These are phyloP conservation scores for Echinochloa phyllopogon DNA, from an alignment of 176 grass and related monocot genomes.

Conservation along the genomic window DNA sequence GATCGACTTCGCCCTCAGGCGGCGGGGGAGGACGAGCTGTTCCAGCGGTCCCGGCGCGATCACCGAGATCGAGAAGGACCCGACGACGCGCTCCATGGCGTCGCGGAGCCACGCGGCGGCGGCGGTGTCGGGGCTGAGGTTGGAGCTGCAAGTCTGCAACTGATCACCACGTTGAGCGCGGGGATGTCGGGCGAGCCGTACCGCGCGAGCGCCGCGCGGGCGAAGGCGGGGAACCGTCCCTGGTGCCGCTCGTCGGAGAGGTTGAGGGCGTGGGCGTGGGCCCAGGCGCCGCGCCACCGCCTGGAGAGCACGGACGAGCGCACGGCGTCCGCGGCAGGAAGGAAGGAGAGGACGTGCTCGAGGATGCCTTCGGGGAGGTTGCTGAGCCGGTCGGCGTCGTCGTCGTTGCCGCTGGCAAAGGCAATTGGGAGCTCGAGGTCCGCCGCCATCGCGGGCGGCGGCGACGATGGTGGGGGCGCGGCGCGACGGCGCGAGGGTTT, in stretches of 20 bases:
- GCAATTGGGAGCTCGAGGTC: no score
- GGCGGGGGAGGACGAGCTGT: not conserved
- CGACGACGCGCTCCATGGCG: conserved; percentile 21
- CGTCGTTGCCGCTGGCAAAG: not conserved
- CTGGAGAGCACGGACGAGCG: conserved; percentile 24
- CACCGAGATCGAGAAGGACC: not conserved
- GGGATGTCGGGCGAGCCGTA: conserved; percentile 32
- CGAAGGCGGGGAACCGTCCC: not conserved
- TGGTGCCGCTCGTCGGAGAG: conserved; percentile 19
- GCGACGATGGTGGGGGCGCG: no score
- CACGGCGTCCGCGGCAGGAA: not conserved
- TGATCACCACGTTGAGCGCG: conserved; percentile 8
- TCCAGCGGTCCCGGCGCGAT: not conserved
- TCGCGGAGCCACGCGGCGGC: conserved; percentile 18
- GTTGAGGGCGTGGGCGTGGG: not conserved
- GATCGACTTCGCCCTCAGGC: conserved; percentile 6
- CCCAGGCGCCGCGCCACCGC: conserved; percentile 26
- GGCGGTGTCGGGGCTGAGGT: not conserved
- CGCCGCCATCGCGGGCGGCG: no score
- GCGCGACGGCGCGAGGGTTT: no score
- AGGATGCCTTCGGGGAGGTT: conserved; percentile 22
- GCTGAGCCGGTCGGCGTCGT: not conserved
- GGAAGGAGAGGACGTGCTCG: conserved; percentile 25
- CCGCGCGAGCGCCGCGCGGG: not conserved
- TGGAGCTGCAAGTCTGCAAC: not conserved